These are phyloP conservation scores for Elaeagnus macrophylla DNA, from an alignment of 306 rosid genomes.

Conservation along the genomic window DNA sequence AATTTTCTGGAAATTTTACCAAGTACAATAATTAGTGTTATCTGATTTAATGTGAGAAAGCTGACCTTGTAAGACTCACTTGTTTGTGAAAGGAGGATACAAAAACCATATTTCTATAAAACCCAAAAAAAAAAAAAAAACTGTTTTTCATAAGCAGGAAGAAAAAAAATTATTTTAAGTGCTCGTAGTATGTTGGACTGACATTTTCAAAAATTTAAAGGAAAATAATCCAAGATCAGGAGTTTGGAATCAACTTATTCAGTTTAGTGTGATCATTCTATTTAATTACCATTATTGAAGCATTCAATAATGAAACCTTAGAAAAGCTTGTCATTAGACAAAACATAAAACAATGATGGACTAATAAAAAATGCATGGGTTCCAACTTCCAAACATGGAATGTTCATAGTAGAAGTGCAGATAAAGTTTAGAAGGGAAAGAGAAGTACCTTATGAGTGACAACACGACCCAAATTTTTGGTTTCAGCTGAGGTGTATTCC, in stretches of 20 bases:
- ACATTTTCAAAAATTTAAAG: neutral
- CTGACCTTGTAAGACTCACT: no score
- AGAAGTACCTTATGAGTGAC: constrained; percentile 35
- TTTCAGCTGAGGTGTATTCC: constrained; percentile 47
- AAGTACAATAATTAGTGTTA: no score
- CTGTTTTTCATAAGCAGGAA: no score
- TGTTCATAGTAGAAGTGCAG: constrained; percentile 4
- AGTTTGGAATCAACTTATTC: neutral
- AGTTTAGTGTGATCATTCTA: neutral
- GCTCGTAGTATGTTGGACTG: neutral
- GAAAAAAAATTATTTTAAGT: neutral
- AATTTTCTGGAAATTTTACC: no score
- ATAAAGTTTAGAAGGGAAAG: constrained; percentile 6
- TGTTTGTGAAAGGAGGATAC: no score
- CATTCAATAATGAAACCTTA: neutral
- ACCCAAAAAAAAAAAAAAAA: no score
- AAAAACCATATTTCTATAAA: no score
- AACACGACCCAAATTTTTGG: constrained; percentile 17
- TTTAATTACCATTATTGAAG: neutral
- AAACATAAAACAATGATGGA: neutral
- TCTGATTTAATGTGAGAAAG: no score
- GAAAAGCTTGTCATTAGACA: neutral
- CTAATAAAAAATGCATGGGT: neutral
- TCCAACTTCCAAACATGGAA: neutral
- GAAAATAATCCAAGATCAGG: neutral